Percentiles rank a stretch among this genome's conserved stretches.
Evolutionary conservation across 768 basidiomycete species (phyloP).

Genomic region (Sistotremastrum niveocremeum): DNA sequence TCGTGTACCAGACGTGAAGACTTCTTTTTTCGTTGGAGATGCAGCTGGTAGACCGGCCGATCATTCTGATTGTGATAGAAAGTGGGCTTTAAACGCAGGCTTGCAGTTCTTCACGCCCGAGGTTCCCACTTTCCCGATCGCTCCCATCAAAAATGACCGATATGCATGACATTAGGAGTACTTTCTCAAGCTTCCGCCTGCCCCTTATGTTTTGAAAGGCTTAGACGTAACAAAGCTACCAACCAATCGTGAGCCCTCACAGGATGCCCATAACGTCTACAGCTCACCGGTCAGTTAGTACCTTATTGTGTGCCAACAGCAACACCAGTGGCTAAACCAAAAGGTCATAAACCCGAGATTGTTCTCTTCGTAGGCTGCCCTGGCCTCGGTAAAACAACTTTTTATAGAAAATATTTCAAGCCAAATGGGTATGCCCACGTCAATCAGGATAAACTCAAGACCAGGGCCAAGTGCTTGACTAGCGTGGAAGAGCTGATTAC

Average conservation of each 20-base stretch:
- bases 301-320: constrained; percentile 38
- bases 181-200: constrained; percentile 41
- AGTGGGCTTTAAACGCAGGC: constrained; percentile 69
- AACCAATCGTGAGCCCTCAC: constrained; percentile 12
- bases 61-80: constrained; percentile 71
- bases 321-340: constrained; percentile 24
- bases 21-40: constrained; percentile 78
- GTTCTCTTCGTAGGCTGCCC: constrained; percentile 53
- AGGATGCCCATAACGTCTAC: constrained; percentile 4
- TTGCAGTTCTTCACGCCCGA: constrained; percentile 77
- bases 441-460: constrained; percentile 74
- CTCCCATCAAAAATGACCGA: not conserved
- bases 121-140: constrained; percentile 26
- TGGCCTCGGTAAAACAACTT: constrained; percentile 68
- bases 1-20: constrained; percentile 35
- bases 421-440: constrained; percentile 63
- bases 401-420: constrained; percentile 58
- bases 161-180: constrained; percentile 42
- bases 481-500: constrained; percentile 41
- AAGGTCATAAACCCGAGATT: constrained; percentile 27
- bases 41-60: constrained; percentile 73
- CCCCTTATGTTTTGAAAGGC: constrained; percentile 42
- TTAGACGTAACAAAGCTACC: constrained; percentile 47
- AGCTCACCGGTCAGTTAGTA: constrained; percentile 20
- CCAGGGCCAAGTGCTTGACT: constrained; percentile 62